A percentile compares a stretch with the other conserved stretches of the same genome.
Evolutionary conservation across 768 basidiomycete genomes (phyloP).

Genomic region (Trametes cingulata): DNA sequence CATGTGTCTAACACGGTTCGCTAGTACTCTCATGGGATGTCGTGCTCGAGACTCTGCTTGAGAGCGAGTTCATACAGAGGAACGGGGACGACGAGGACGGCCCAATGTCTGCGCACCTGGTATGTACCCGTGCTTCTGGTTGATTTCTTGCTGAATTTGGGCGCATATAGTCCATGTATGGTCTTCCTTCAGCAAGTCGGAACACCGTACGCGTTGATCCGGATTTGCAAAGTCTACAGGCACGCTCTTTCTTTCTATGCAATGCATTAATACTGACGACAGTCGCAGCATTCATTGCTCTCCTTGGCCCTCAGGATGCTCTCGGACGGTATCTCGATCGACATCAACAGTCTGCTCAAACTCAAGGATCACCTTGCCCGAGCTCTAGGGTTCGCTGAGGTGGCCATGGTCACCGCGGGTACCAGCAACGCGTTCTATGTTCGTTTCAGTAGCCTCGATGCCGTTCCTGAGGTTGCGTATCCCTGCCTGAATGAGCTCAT

Average conservation of each 20-base stretch:
- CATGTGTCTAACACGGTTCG: neutral
- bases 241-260: slow-evolving; percentile 24
- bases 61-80: slow-evolving; percentile 50
- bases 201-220: slow-evolving; percentile 38
- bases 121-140: slow-evolving; percentile 28
- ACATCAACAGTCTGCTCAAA: slow-evolving; percentile 52
- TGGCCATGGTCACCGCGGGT: slow-evolving; percentile 45
- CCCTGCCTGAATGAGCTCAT: slow-evolving; percentile 63
- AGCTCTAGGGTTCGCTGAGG: slow-evolving; percentile 56
- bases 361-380: slow-evolving; percentile 54
- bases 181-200: slow-evolving; percentile 35
- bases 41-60: slow-evolving; percentile 57
- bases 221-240: slow-evolving; percentile 49
- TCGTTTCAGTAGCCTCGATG: slow-evolving; percentile 49
- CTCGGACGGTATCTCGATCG: slow-evolving; percentile 58
- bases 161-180: slow-evolving; percentile 44
- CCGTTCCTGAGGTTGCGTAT: slow-evolving; percentile 44
- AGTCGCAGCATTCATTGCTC: slow-evolving; percentile 51
- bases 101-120: slow-evolving; percentile 43
- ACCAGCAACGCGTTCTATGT: slow-evolving; percentile 55
- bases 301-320: slow-evolving; percentile 67
- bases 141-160: neutral
- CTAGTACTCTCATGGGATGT: slow-evolving; percentile 67
- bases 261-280: neutral
- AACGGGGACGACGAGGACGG: slow-evolving; percentile 42